Conservation (phyloP, 2,329 filamentous ascomycete species). For the Emmonsiellopsis sp. region DNA sequence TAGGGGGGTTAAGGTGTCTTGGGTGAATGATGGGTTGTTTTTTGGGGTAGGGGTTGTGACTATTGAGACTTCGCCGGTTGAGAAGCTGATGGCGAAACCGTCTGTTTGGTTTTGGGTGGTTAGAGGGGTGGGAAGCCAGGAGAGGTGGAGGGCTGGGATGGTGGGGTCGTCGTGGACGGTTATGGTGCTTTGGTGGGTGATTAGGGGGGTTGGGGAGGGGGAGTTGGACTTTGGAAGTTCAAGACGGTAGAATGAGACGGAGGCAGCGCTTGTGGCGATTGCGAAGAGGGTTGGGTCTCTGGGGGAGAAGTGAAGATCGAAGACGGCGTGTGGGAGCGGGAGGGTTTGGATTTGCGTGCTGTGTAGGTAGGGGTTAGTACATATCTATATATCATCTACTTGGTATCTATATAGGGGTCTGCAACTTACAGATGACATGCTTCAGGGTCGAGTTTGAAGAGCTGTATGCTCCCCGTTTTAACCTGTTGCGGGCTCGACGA, state of each 20-base stretch:
- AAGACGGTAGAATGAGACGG: constrained; percentile 28
- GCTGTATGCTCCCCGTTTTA: constrained; percentile 63
- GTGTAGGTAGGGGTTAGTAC: constrained; percentile 10
- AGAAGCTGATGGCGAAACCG: constrained; percentile 61
- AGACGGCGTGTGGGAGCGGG: constrained; percentile 59
- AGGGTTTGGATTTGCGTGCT: constrained; percentile 52
- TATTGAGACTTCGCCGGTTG: constrained; percentile 54
- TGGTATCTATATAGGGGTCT: constrained; percentile 4
- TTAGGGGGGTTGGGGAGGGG: constrained; percentile 10
- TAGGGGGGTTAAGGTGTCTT: no score
- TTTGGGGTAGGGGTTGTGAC: constrained; percentile 34
- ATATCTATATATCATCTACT: neutral
- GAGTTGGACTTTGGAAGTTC: constrained; percentile 9
- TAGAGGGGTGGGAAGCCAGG: constrained; percentile 52
- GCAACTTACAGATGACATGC: constrained; percentile 21
- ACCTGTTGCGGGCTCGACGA: constrained; percentile 39
- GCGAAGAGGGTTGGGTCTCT: constrained; percentile 50
- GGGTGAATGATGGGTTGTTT: no score
- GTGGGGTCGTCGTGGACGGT: constrained; percentile 43
- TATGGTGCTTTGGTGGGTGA: constrained; percentile 33
- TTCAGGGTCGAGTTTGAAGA: constrained; percentile 46
- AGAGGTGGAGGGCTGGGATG: constrained; percentile 60
- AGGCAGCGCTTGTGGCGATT: constrained; percentile 64
- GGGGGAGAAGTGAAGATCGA: constrained; percentile 76
- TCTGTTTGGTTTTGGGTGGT: constrained; percentile 25